phyloP scores from a whole-genome alignment of 2,329 filamentous ascomycete genomes.

The Arthrinium phaeospermum region DNA sequence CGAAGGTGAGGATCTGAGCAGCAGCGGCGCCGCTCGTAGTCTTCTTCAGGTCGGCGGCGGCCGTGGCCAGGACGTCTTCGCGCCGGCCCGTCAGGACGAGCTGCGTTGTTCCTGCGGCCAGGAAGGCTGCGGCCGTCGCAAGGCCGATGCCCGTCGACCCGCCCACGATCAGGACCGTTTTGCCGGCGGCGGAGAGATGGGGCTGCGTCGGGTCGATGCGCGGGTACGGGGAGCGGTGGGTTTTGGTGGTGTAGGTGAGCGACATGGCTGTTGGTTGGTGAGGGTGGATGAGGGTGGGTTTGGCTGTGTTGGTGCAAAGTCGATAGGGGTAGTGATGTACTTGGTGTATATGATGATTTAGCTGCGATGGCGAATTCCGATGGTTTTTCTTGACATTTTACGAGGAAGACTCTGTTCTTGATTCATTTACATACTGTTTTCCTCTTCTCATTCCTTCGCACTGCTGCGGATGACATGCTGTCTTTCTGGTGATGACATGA shows the following conservation, averaged over 20 bases:
- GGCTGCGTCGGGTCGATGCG: slow-evolving; percentile 23
- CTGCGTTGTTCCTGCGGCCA: slow-evolving; percentile 31
- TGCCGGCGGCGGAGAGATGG: slow-evolving; percentile 32
- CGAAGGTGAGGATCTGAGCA: slow-evolving; percentile 21
- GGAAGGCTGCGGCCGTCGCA: slow-evolving; percentile 33
- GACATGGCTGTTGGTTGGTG: neutral
- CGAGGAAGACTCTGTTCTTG: no score
- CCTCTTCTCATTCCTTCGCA: neutral
- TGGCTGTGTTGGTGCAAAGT: neutral
- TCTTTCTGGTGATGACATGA: neutral
- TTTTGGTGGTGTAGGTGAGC: neutral
- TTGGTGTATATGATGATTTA: neutral
- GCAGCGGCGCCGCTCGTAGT: neutral
- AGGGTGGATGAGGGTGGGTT: neutral
- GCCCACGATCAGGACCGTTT: slow-evolving; percentile 39
- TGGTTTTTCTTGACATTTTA: neutral
- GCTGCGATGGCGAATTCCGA: neutral
- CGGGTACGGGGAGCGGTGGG: neutral
- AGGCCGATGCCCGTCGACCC: slow-evolving; percentile 37
- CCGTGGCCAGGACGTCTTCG: slow-evolving; percentile 48
- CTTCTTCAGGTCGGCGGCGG: slow-evolving; percentile 39
- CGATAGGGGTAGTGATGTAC: neutral
- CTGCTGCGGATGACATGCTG: neutral
- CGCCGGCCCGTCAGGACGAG: slow-evolving; percentile 42
- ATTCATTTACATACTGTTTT: no score